Percentiles rank a stretch among this genome's conserved stretches.
Evolutionary conservation across 306 rosid genomes (phyloP).

Genomic region (Dalbergia cochinchinensis): DNA sequence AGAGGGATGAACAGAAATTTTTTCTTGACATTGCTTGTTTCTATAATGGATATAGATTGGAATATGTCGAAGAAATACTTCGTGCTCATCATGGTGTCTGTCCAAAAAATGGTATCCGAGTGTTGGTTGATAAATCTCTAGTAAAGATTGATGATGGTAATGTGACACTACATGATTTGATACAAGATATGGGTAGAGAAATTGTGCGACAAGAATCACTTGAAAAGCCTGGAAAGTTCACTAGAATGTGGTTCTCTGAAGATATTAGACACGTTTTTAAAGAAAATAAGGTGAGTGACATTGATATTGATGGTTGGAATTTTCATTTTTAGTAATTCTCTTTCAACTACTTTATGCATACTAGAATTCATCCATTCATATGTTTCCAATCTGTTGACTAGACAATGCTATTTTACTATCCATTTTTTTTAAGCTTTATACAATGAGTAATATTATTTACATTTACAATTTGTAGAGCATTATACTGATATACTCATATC

Average conservation of each 20-base stretch:
- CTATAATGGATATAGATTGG: neutral
- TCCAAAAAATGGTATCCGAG: neutral
- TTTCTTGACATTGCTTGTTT: constrained; percentile 34
- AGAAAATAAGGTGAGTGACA: neutral
- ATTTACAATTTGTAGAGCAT: too few relatives aligned
- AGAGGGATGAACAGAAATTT: neutral
- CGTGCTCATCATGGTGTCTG: neutral
- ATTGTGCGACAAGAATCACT: constrained; percentile 3
- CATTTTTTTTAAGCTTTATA: neutral
- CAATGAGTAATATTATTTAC: too few relatives aligned
- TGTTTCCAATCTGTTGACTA: neutral
- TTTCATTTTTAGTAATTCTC: neutral
- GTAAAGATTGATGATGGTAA: neutral
- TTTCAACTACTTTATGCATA: neutral
- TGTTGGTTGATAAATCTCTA: constrained; percentile 3
- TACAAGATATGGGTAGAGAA: neutral
- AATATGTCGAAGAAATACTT: neutral
- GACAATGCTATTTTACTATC: neutral
- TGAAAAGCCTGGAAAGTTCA: neutral
- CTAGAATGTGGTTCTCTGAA: neutral
- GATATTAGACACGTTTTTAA: neutral
- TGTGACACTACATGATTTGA: constrained; percentile 25
- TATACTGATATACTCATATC: too few relatives aligned
- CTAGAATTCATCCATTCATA: neutral
- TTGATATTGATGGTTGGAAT: neutral